A percentile compares a stretch with the other conserved stretches of the same genome.
These are phyloP conservation scores for Cryphonectria radicalis DNA, from an alignment of 2,329 filamentous ascomycete species.

Conservation along the genomic window DNA sequence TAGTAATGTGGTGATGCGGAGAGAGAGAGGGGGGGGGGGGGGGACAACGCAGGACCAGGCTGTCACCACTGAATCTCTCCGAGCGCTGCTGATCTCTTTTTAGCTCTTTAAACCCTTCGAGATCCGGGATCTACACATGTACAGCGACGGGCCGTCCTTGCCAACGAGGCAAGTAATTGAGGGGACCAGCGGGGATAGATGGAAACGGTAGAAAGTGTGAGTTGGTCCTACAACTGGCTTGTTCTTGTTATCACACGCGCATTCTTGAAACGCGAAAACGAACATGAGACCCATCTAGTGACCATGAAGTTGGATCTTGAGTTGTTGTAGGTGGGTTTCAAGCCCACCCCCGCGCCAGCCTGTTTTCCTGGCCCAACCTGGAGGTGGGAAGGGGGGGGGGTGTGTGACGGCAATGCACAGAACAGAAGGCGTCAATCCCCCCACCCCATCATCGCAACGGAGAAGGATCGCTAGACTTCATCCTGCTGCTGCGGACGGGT, in stretches of 20 bases:
- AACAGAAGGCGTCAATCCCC: background rate
- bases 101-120: background rate
- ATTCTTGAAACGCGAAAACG: slow-evolving; percentile 9
- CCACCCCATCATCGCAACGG: background rate
- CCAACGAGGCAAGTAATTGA: background rate
- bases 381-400: background rate
- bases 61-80: background rate
- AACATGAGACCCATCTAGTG: slow-evolving; percentile 4
- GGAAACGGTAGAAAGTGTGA: background rate
- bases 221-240: background rate
- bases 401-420: background rate
- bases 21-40: background rate
- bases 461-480: slow-evolving; percentile 3
- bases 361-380: background rate
- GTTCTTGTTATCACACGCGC: slow-evolving; percentile 6
- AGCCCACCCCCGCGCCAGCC: slow-evolving; percentile 7
- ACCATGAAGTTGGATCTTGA: slow-evolving; percentile 15
- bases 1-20: background rate
- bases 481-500: slow-evolving; percentile 8
- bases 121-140: slow-evolving; percentile 1
- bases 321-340: slow-evolving; percentile 5
- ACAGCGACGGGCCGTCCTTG: background rate
- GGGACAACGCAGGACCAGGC: background rate
- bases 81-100: background rate
- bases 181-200: background rate